Conservation (phyloP, 2,329 filamentous ascomycete genomes). For the Lomentospora prolificans region DNA sequence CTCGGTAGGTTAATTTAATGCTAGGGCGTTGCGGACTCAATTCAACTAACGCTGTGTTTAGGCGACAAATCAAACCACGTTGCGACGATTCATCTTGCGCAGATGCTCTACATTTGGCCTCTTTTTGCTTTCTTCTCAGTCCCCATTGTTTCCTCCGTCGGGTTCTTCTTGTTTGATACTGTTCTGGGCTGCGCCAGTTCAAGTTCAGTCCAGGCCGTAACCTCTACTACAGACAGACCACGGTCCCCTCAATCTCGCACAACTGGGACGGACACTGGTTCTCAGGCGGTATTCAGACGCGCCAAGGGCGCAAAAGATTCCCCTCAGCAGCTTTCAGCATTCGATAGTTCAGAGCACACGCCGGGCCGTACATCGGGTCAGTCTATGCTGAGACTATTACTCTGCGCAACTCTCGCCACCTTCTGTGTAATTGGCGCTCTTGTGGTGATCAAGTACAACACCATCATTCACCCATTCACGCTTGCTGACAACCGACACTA, state of each 20-base stretch:
- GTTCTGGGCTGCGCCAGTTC: neutral
- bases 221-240: too few species aligned
- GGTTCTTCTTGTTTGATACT: slow-evolving; percentile 25
- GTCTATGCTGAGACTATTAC: slow-evolving; percentile 24
- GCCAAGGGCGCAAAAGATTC: too few species aligned
- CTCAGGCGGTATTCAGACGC: too few species aligned
- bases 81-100: slow-evolving; percentile 76
- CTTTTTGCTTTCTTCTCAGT: slow-evolving; percentile 84
- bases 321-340: too few species aligned
- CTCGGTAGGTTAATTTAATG: slow-evolving; percentile 48
- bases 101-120: slow-evolving; percentile 94
- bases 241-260: too few species aligned
- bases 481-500: slow-evolving; percentile 95
- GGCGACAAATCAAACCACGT: slow-evolving; percentile 85
- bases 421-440: slow-evolving; percentile 20
- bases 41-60: slow-evolving; percentile 34
- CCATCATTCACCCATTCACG: slow-evolving; percentile 89
- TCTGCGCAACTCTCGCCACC: slow-evolving; percentile 23
- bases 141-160: slow-evolving; percentile 55
- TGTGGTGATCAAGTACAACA: slow-evolving; percentile 65
- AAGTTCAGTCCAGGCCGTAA: neutral
- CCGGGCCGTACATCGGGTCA: too few species aligned
- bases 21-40: slow-evolving; percentile 18
- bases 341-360: too few species aligned
- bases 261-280: too few species aligned